Conservation (phyloP, 305 asterid species). For the Nicotiana rustica region DNA sequence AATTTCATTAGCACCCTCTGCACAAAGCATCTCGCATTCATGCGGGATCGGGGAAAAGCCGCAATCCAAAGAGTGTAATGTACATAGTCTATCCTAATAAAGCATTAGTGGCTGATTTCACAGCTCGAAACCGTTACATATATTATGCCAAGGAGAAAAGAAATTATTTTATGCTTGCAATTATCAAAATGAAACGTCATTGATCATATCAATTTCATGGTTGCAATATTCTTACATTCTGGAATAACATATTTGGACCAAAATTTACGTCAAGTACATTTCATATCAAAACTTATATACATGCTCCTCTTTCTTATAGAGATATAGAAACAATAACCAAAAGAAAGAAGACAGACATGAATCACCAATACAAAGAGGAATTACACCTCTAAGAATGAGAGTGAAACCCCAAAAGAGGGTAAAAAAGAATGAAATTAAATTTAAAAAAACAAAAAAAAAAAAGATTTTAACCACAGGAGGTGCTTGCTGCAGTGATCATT, state of each 20-base stretch:
- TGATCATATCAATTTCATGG: neutral
- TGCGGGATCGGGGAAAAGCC: too few species aligned
- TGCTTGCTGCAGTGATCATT: conserved; percentile 25
- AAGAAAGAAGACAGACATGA: conserved; percentile 28
- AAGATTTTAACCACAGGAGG: conserved; percentile 27
- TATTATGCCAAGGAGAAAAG: too few species aligned
- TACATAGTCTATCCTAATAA: too few species aligned
- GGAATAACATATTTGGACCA: neutral
- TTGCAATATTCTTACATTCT: conserved; percentile 4
- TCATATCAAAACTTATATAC: conserved; percentile 15
- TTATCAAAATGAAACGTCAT: too few species aligned
- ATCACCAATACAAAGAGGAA: neutral
- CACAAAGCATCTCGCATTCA: too few species aligned
- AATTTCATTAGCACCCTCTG: neutral
- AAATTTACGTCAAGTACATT: neutral
- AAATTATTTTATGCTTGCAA: too few species aligned
- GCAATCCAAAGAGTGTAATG: too few species aligned
- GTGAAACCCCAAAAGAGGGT: neutral
- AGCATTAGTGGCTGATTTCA: too few species aligned
- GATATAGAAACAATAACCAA: conserved; percentile 8
- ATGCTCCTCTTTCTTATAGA: conserved; percentile 28
- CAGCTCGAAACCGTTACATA: too few species aligned
- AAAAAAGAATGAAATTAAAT: neutral
- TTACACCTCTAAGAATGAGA: conserved; percentile 18
- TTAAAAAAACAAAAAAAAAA: neutral